phyloP scores from a whole-genome alignment of 768 basidiomycete species.

The Tulasnella sp. region DNA sequence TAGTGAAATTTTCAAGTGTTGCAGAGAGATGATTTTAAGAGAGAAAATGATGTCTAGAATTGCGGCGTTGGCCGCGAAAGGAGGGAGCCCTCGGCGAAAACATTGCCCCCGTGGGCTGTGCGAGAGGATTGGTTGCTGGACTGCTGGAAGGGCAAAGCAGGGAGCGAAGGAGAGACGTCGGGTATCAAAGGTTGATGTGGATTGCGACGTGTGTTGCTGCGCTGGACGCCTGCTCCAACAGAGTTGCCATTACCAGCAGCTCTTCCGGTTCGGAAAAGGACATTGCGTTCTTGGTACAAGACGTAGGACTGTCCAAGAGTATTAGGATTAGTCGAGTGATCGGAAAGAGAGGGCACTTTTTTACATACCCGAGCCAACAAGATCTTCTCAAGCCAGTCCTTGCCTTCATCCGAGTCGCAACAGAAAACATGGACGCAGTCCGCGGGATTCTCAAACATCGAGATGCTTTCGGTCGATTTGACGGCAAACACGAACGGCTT shows the following conservation, averaged over 20 bases:
- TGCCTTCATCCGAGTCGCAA: conserved; percentile 64
- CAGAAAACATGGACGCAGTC: conserved; percentile 87
- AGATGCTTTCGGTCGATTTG: conserved; percentile 80
- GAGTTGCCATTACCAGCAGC: not conserved
- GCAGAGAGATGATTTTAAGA: not conserved
- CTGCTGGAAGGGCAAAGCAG: not conserved
- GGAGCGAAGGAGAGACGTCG: conserved; percentile 16
- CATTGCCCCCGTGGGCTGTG: not conserved
- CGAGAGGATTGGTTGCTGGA: not conserved
- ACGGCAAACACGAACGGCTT: conserved; percentile 79
- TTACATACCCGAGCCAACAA: conserved; percentile 69
- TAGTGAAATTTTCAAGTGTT: not conserved
- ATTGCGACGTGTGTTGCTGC: not conserved
- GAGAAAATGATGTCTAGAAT: not conserved
- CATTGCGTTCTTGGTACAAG: conserved; percentile 67
- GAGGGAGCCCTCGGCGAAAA: conserved; percentile 19
- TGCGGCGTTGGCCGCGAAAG: conserved; percentile 14
- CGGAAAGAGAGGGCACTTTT: not conserved
- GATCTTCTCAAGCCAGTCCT: conserved; percentile 70
- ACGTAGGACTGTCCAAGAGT: conserved; percentile 58
- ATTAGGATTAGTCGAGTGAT: conserved; percentile 20
- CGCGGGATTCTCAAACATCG: conserved; percentile 76
- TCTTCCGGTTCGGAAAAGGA: conserved; percentile 39
- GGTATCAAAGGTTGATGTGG: not conserved
- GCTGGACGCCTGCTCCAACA: not conserved